Conservation (phyloP, 2,329 filamentous ascomycete species). For the Phialocephala sp. region DNA sequence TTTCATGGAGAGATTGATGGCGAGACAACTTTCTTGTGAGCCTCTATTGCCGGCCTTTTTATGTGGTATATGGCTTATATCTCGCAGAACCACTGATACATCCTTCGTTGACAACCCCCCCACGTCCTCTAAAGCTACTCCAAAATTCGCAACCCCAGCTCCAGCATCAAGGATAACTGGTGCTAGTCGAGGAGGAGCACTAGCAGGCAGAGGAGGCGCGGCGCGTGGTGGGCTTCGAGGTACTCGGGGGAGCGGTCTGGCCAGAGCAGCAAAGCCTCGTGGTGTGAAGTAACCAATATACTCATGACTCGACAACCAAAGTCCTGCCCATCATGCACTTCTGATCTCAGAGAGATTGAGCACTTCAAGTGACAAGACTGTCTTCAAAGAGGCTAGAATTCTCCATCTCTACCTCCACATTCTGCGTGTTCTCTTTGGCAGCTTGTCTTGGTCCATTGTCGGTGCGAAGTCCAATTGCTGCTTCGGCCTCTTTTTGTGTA, state of each 20-base stretch:
- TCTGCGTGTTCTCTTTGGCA: conserved; percentile 41
- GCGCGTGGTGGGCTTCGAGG: conserved; percentile 41
- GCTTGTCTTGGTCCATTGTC: conserved; percentile 64
- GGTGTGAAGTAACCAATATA: conserved; percentile 37
- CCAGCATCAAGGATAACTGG: conserved; percentile 39
- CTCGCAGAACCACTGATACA: conserved; percentile 80
- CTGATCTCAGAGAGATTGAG: not conserved
- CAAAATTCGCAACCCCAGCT: conserved; percentile 46
- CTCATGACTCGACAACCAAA: conserved; percentile 17
- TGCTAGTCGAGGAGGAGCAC: conserved; percentile 32
- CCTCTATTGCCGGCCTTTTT: conserved; percentile 24
- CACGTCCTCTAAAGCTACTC: conserved; percentile 55
- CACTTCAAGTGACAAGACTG: conserved; percentile 30
- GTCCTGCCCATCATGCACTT: conserved; percentile 1
- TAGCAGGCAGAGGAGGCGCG: conserved; percentile 41
- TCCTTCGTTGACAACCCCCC: conserved; percentile 87
- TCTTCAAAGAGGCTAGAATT: conserved; percentile 36
- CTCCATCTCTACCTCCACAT: conserved; percentile 52
- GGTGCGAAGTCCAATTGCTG: conserved; percentile 72
- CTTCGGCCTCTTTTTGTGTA: conserved; percentile 84
- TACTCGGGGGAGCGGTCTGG: conserved; percentile 43
- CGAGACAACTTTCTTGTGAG: conserved; percentile 86
- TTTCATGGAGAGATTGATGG: conserved; percentile 52
- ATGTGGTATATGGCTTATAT: conserved; percentile 24
- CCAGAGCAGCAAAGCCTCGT: conserved; percentile 41